Evolutionary conservation across 2,329 filamentous ascomycete species (phyloP).

Genomic region (Coniochaeta sp.): DNA sequence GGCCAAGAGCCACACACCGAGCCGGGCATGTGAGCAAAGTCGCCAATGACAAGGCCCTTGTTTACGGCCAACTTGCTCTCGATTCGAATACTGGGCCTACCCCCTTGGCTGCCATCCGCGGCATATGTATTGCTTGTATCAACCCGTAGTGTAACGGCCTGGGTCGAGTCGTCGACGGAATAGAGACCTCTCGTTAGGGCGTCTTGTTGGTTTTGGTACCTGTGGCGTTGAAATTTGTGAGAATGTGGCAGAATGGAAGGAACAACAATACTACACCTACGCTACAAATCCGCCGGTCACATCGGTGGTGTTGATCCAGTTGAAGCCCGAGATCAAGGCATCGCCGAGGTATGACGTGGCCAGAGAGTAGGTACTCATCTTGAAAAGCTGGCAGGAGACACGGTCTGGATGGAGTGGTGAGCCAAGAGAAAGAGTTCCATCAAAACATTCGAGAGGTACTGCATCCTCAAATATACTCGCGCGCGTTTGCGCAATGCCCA

Average conservation of each 20-base stretch:
- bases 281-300: constrained; percentile 70
- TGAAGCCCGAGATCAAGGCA: constrained; percentile 39
- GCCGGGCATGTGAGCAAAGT: constrained; percentile 62
- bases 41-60: constrained; percentile 61
- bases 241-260: constrained; percentile 11
- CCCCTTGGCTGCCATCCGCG: constrained; percentile 31
- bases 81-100: constrained; percentile 57
- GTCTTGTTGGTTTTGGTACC: constrained; percentile 33
- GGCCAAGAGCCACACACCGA: constrained; percentile 66
- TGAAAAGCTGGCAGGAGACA: not conserved
- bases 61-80: constrained; percentile 56
- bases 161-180: constrained; percentile 29
- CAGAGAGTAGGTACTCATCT: constrained; percentile 28
- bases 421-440: not conserved
- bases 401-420: not conserved
- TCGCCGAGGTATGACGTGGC: constrained; percentile 33
- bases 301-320: constrained; percentile 47
- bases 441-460: not conserved
- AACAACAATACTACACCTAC: constrained; percentile 43
- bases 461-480: not conserved
- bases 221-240: constrained; percentile 47
- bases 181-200: constrained; percentile 32
- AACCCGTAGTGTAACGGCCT: constrained; percentile 38
- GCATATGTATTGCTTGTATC: constrained; percentile 35
- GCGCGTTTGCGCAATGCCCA: not conserved